Evolutionary conservation across 768 basidiomycete species (phyloP), one percentile per base, ranked within the genome.

Genomic region (Phaeotremella skinneri): DNA sequence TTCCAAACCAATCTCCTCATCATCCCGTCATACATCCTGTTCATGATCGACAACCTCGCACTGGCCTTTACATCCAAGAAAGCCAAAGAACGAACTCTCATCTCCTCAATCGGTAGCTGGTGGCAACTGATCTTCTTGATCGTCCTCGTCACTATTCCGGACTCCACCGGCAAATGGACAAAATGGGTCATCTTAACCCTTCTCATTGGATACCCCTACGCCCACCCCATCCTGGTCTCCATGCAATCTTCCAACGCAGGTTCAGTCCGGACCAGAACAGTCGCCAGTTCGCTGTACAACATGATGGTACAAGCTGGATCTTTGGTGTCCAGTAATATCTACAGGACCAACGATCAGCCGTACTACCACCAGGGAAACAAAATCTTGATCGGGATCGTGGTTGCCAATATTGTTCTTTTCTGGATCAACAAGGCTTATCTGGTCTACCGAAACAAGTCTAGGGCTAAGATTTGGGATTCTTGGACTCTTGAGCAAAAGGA

Each of bases 61-160:
- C 76, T 80, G 31, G 80, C 83, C 16, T 84, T 81, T 65, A 69
- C 84, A 39, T 82, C 83, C 63, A 84, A 86, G 68, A 76, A 79
- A 29, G 71, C 85, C 67, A 80, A 86, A 67, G 84, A 82, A 61
- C 81, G 85, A 3, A 79, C 82, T n/a, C 72, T 79, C 23, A 81
- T 82, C 1, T 81, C 82, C 2, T 74, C 85, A 25, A 72, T 84
- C 29, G 78, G 83, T 14, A 82, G 85, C 56, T 51, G 86, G 53
- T 87, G 85, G 85, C 83, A 84, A 1, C 74, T 87, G 4, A 84
- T 84, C 2, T 80, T 85, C 26, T 79, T 87, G 41, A 79, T 85
- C 53, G 82, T 82, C 1, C 78, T 85, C 13, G 81, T 84, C 21
- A 80, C 81, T 0, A 76, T 85, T 26, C 69, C 73, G 13, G 67